Evolutionary conservation across 2,329 filamentous ascomycete species (phyloP).

Genomic region (Arthrobotrys sphaeroides): DNA sequence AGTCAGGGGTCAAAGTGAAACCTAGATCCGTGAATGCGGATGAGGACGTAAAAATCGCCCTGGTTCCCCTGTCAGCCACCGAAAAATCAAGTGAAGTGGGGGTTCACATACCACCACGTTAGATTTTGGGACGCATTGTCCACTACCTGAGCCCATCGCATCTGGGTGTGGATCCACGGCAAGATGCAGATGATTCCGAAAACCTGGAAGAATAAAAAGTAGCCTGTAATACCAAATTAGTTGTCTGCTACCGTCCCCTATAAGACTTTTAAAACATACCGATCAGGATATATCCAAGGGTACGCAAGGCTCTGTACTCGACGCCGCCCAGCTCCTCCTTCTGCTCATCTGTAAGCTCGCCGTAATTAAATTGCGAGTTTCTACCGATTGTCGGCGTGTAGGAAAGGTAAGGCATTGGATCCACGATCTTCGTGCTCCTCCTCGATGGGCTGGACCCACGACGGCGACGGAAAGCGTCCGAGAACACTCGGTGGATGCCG

Average conservation of each 20-base stretch:
- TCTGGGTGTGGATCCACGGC: constrained; percentile 78
- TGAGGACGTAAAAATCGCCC: constrained; percentile 83
- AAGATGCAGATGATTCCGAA: constrained; percentile 77
- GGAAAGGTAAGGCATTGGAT: constrained; percentile 85
- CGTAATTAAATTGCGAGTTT: constrained; percentile 83
- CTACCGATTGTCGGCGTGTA: constrained; percentile 91
- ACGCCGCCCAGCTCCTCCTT: constrained; percentile 95
- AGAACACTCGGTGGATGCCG: constrained; percentile 54
- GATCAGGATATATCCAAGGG: constrained; percentile 79
- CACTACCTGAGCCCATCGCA: constrained; percentile 74
- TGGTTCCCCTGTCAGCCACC: constrained; percentile 39
- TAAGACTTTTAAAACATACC: constrained; percentile 56
- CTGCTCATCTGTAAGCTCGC: constrained; percentile 83
- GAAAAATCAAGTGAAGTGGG: not conserved
- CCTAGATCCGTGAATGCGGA: constrained; percentile 96
- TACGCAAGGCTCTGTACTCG: constrained; percentile 91
- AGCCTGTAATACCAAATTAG: constrained; percentile 64
- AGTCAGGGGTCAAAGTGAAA: constrained; percentile 89
- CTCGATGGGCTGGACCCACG: constrained; percentile 68
- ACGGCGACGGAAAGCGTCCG: constrained; percentile 53
- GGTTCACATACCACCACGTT: constrained; percentile 75
- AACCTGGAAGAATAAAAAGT: constrained; percentile 84
- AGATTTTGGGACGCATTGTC: constrained; percentile 70
- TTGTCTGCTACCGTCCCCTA: not conserved
- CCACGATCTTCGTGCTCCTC: constrained; percentile 59